Evolutionary conservation across 2,329 filamentous ascomycete species (phyloP), one percentile per base, ranked within the genome.

Genomic region (Colletotrichum sp.): DNA sequence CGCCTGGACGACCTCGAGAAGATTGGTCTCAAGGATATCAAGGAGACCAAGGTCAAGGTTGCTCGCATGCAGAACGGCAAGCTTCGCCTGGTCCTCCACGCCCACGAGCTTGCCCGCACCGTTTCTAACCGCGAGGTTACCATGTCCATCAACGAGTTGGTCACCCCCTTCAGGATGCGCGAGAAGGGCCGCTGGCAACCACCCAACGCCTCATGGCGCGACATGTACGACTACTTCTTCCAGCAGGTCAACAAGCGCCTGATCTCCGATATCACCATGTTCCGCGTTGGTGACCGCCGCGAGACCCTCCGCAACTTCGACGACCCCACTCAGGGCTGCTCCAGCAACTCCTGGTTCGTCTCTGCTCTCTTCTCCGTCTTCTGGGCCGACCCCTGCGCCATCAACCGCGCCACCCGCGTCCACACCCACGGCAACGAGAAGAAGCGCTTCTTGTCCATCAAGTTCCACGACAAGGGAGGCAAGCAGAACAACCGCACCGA

Each of bases 11-110:
- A 88, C 76, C 84, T 88, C 10, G 80, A 85, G 79, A 80, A 83
- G 67, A 78, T 88, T 60, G 86, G 86, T 2, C 74, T 87, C 61
- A 83, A 85, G 79, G 82, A 85, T 30, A 66, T 87, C 8, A 80
- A 79, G 21, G 79, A 84, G 32, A 77, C 81, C 43, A 80, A 79
- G 48, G 83, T 87, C 79, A 85, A 86, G 80, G 79, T 82, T 68
- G 86, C 85, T n/a, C 80, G 82, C 70, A 83, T 88, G 80, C 81
- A 83, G 79, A 88, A 88, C 77, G 86, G 86, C 78, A 87, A 88
- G 82, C 82, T 88, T 7, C 83, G 83, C 61, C 78, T 88, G 32
- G 79, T 86, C 5, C 79, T 88, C 36, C 78, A 87, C 30, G 83
- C 83, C 36, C 77, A 81, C 48, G 77, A 76, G 2, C 69, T 87